A percentile compares a stretch with the other conserved stretches of the same genome.
phyloP scores from a whole-genome alignment of 176 grass and related monocot species.

The Hyparrhenia diplandra region DNA sequence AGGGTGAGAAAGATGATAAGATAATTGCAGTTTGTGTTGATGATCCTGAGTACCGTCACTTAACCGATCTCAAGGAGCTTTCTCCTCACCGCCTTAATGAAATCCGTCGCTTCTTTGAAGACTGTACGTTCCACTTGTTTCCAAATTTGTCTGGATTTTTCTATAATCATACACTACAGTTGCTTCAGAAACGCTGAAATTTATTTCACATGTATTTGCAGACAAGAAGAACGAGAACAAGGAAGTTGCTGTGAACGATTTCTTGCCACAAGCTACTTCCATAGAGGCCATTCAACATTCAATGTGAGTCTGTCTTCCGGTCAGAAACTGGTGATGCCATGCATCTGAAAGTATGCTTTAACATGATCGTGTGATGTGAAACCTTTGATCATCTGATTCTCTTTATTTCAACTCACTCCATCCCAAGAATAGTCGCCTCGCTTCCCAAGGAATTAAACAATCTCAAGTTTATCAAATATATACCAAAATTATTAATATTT shows the following conservation, averaged over 20 bases:
- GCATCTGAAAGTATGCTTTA: neutral
- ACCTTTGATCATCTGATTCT: conserved; percentile 9
- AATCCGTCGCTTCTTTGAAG: conserved; percentile 64
- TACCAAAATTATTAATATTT: neutral
- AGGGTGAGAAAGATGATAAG: conserved; percentile 62
- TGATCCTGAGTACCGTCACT: conserved; percentile 53
- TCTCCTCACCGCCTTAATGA: conserved; percentile 56
- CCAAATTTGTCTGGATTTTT: neutral
- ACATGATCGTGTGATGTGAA: neutral
- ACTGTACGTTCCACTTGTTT: conserved; percentile 30
- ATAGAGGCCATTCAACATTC: conserved; percentile 38
- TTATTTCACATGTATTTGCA: conserved; percentile 3
- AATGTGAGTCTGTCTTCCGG: conserved; percentile 28
- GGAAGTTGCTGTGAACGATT: conserved; percentile 46
- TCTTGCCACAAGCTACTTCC: conserved; percentile 43
- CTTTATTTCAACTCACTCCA: neutral
- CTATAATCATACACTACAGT: neutral
- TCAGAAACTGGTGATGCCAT: neutral
- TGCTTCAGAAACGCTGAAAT: neutral
- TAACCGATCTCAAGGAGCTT: conserved; percentile 48
- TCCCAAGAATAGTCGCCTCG: neutral
- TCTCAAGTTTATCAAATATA: neutral
- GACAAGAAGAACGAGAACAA: conserved; percentile 61
- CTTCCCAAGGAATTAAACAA: neutral
- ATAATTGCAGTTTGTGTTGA: conserved; percentile 59